phyloP scores from a whole-genome alignment of 768 basidiomycete genomes.

The Pleurotus djamor region DNA sequence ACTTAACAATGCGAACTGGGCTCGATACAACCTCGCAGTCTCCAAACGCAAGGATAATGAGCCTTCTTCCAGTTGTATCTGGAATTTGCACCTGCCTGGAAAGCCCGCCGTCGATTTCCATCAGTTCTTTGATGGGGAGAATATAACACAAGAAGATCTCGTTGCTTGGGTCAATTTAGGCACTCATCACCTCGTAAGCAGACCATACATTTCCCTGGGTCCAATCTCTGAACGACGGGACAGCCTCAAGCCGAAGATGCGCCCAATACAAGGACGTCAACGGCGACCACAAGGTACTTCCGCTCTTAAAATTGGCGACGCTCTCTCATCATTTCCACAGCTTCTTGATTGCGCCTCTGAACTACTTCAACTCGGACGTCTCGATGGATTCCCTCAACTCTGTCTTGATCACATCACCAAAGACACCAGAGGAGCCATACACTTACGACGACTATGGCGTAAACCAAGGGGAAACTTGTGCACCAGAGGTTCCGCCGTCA shows the following conservation, averaged over 20 bases:
- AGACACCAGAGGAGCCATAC: slow-evolving; percentile 32
- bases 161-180: slow-evolving; percentile 71
- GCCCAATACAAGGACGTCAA: slow-evolving; percentile 57
- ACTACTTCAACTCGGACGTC: slow-evolving; percentile 64
- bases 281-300: slow-evolving; percentile 44
- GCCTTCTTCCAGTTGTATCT: slow-evolving; percentile 52
- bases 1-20: slow-evolving; percentile 64
- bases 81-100: slow-evolving; percentile 65
- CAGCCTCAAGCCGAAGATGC: slow-evolving; percentile 65
- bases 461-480: slow-evolving; percentile 24
- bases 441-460: slow-evolving; percentile 53
- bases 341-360: slow-evolving; percentile 59
- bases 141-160: slow-evolving; percentile 60
- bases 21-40: slow-evolving; percentile 59
- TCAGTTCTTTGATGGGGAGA: slow-evolving; percentile 63
- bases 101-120: slow-evolving; percentile 55
- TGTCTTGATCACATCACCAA: slow-evolving; percentile 42
- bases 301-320: background rate
- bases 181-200: slow-evolving; percentile 59
- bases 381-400: slow-evolving; percentile 57
- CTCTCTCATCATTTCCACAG: slow-evolving; percentile 23
- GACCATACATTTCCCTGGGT: background rate
- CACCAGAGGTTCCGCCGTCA: slow-evolving; percentile 18
- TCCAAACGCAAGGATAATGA: slow-evolving; percentile 61
- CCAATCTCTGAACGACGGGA: background rate